phyloP scores from a whole-genome alignment of 345 rosid species.

The Lagerstroemia speciosa region DNA sequence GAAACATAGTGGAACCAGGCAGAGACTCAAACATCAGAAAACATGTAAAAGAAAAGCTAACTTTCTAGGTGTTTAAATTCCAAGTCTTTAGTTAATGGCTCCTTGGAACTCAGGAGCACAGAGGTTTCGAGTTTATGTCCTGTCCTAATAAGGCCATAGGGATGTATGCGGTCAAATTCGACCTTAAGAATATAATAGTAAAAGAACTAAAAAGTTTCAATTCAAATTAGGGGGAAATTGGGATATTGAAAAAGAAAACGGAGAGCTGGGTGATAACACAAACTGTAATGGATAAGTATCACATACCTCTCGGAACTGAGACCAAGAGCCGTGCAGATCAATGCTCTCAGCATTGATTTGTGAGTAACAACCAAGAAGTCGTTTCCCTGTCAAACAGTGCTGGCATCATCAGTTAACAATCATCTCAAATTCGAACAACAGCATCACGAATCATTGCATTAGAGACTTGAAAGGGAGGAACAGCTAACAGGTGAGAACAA shows the following conservation, averaged over 20 bases:
- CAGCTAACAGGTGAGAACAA: conserved; percentile 38
- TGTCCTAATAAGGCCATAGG: not conserved
- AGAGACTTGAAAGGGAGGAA: conserved; percentile 2
- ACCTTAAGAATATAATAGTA: not conserved
- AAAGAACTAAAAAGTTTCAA: no score
- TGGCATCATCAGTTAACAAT: not conserved
- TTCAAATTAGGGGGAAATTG: no score
- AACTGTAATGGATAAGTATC: not conserved
- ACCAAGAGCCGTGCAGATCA: conserved; percentile 64
- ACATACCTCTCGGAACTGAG: conserved; percentile 46
- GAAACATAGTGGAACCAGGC: no score
- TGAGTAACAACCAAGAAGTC: conserved; percentile 48
- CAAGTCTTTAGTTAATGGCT: not conserved
- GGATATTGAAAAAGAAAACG: not conserved
- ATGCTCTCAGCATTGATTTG: conserved; percentile 54
- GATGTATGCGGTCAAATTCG: no score
- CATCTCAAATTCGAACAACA: not conserved
- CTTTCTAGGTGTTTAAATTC: no score
- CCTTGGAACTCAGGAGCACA: not conserved
- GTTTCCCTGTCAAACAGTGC: conserved; percentile 29
- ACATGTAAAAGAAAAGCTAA: no score
- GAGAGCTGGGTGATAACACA: not conserved
- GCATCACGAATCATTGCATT: not conserved
- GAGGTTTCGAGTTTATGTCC: not conserved
- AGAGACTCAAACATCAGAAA: no score